Conservation (phyloP, 75 land plant genomes). For the Pinus albicaulis region DNA sequence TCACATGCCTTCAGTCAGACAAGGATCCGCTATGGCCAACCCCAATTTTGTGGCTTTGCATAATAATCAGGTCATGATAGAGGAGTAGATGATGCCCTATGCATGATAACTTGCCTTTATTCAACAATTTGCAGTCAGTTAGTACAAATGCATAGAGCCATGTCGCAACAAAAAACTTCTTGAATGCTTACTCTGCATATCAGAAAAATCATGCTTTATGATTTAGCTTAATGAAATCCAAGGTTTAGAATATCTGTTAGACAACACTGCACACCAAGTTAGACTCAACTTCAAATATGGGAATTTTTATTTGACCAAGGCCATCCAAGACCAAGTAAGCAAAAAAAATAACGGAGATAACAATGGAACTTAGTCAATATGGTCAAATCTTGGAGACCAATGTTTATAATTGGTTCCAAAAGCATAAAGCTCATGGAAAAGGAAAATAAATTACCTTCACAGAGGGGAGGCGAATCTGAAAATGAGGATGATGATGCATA, state of each 20-base stretch:
- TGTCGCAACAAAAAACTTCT: too few relatives aligned
- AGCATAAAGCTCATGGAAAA: constrained; percentile 84
- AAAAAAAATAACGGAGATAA: constrained; percentile 73
- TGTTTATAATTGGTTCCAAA: constrained; percentile 97
- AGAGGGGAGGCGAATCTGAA: constrained; percentile 47
- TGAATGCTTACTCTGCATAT: neutral
- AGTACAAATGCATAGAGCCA: too few relatives aligned
- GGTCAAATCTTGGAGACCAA: constrained; percentile 88
- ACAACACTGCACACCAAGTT: constrained; percentile 86
- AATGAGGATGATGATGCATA: constrained; percentile 43
- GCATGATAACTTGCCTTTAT: too few relatives aligned
- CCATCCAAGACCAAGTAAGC: constrained; percentile 83
- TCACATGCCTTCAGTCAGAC: too few relatives aligned
- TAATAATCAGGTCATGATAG: too few relatives aligned
- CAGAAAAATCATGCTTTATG: constrained; percentile 25
- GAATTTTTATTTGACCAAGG: constrained; percentile 73
- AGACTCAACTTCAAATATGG: constrained; percentile 74
- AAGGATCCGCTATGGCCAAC: too few relatives aligned
- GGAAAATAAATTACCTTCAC: constrained; percentile 55
- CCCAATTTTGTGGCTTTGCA: too few relatives aligned
- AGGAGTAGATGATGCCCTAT: too few relatives aligned
- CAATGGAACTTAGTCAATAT: constrained; percentile 63
- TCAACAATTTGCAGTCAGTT: too few relatives aligned
- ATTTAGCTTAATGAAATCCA: constrained; percentile 35
- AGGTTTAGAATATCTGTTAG: constrained; percentile 51